Percentiles rank a stretch among this genome's conserved stretches.
Conservation (phyloP, 768 basidiomycete genomes). For the Amyloporia xantha region DNA sequence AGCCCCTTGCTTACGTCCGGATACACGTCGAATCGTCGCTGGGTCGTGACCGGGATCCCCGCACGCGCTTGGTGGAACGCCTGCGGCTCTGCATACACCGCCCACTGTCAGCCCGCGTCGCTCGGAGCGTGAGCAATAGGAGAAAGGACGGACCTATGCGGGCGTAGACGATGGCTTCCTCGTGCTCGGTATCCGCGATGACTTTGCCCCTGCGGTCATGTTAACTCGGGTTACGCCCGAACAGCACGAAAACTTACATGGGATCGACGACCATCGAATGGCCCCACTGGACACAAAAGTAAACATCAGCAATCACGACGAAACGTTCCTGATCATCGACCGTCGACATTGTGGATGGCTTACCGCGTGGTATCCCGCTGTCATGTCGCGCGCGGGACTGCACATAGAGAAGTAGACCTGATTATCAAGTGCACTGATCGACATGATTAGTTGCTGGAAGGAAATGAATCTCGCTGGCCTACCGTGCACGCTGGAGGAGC, state of each 20-base stretch:
- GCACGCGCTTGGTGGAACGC: slow-evolving; percentile 58
- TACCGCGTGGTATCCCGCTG: slow-evolving; percentile 84
- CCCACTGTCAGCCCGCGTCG: background rate
- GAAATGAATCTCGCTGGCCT: slow-evolving; percentile 15
- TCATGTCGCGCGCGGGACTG: slow-evolving; percentile 84
- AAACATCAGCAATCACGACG: background rate
- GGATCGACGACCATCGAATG: slow-evolving; percentile 91
- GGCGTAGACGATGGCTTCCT: slow-evolving; percentile 72
- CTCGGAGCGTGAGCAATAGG: background rate
- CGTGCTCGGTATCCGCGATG: slow-evolving; percentile 65
- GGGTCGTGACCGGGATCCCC: slow-evolving; percentile 87
- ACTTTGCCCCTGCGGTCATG: slow-evolving; percentile 55
- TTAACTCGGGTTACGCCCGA: background rate
- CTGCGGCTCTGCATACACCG: slow-evolving; percentile 47
- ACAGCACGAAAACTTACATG: slow-evolving; percentile 43
- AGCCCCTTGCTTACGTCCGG: slow-evolving; percentile 49
- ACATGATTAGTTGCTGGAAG: too few relatives aligned
- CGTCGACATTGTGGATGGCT: slow-evolving; percentile 25
- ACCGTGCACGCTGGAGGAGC: slow-evolving; percentile 80
- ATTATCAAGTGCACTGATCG: slow-evolving; percentile 82
- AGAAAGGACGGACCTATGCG: slow-evolving; percentile 60
- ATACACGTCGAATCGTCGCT: slow-evolving; percentile 92
- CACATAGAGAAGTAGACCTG: slow-evolving; percentile 97
- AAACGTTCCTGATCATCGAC: background rate
- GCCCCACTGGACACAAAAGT: slow-evolving; percentile 54